Evolutionary conservation across 441 rosid genomes (phyloP).

Genomic region (Corymbia calophylla): DNA sequence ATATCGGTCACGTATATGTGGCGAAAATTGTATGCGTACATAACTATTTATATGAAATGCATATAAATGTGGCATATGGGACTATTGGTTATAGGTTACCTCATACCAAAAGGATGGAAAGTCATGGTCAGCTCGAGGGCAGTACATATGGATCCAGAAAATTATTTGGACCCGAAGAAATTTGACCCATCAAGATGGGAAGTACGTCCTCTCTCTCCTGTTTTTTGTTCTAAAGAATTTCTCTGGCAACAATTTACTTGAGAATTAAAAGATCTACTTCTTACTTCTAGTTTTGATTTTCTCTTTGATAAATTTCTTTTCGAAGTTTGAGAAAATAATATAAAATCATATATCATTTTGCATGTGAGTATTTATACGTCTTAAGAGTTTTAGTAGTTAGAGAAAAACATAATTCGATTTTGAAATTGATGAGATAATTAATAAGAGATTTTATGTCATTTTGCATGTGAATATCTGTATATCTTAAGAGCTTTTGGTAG

Average conservation of each 20-base stretch:
- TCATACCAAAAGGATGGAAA: constrained; percentile 28
- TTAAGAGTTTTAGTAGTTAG: neutral
- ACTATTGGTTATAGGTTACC: neutral
- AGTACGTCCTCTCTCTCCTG: neutral
- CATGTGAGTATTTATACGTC: neutral
- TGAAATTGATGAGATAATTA: too few species aligned
- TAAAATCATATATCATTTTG: neutral
- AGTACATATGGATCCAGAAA: constrained; percentile 16
- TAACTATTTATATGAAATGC: neutral
- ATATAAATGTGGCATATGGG: neutral
- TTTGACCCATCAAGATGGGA: constrained; percentile 24
- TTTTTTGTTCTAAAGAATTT: neutral
- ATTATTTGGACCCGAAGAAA: constrained; percentile 6
- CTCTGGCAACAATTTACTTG: neutral
- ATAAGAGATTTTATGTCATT: too few species aligned
- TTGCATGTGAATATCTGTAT: too few species aligned
- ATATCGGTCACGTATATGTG: neutral
- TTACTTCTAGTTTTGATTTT: neutral
- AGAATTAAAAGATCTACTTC: neutral
- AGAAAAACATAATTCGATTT: neutral
- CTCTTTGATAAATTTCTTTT: neutral
- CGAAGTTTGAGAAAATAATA: neutral
- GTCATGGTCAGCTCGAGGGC: constrained; percentile 14
- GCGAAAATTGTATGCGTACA: neutral
- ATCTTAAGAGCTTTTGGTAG: too few species aligned